Evolutionary conservation across 345 rosid species (phyloP).

Genomic region (Eucalyptus grandis): DNA sequence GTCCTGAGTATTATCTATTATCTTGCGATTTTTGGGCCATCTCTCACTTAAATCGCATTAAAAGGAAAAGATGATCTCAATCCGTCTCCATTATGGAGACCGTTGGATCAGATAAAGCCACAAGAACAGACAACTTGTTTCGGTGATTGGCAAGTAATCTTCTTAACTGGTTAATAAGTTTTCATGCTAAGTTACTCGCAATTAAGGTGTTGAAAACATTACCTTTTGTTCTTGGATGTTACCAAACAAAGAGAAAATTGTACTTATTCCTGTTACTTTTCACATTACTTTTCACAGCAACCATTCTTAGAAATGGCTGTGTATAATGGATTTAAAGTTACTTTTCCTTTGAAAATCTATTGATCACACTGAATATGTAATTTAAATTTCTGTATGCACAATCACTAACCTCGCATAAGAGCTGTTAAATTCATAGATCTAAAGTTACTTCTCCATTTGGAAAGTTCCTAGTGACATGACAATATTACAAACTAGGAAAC

Average conservation of each 20-base stretch:
- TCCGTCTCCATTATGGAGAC: background rate
- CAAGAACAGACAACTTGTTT: background rate
- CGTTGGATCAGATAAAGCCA: background rate
- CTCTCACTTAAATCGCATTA: background rate
- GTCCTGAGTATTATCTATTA: background rate
- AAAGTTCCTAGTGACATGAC: background rate
- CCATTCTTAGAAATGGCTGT: background rate
- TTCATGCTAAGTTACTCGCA: background rate
- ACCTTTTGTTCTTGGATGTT: background rate
- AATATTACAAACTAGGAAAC: background rate
- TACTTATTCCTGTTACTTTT: background rate
- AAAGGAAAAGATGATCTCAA: background rate
- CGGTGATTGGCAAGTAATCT: background rate
- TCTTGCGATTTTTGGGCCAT: background rate
- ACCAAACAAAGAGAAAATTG: background rate
- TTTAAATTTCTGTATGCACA: background rate
- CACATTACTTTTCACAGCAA: background rate
- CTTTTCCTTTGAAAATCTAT: background rate
- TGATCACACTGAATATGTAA: background rate
- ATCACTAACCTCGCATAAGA: background rate
- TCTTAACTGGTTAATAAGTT: background rate
- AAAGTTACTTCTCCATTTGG: background rate
- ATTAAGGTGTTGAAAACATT: background rate
- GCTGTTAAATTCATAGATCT: background rate
- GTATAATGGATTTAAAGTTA: background rate